phyloP scores from a whole-genome alignment of 2,329 filamentous ascomycete genomes.

The Ilyonectria sp. region DNA sequence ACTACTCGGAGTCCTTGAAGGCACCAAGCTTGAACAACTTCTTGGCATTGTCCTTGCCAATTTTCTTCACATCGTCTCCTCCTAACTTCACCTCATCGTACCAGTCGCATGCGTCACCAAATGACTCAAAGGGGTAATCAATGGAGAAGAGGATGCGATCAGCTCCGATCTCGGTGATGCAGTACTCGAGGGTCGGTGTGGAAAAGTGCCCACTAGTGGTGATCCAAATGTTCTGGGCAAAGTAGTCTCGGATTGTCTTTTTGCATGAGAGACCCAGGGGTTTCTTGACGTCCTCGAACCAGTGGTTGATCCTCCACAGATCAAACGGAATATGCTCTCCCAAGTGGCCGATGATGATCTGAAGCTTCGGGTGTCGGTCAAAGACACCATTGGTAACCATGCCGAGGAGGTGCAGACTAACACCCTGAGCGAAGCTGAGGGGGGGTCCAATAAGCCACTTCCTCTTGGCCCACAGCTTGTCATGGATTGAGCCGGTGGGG shows the following conservation, averaged over 20 bases:
- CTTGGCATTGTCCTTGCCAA: constrained; percentile 61
- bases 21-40: constrained; percentile 56
- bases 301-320: constrained; percentile 66
- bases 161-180: constrained; percentile 63
- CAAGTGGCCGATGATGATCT: constrained; percentile 64
- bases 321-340: constrained; percentile 66
- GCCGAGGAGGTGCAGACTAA: constrained; percentile 70
- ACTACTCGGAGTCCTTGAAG: constrained; percentile 51
- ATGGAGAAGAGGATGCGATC: constrained; percentile 68
- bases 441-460: constrained; percentile 74
- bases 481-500: constrained; percentile 69
- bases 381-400: constrained; percentile 67
- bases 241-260: constrained; percentile 67
- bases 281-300: constrained; percentile 71
- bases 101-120: constrained; percentile 59
- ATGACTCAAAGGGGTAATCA: constrained; percentile 68
- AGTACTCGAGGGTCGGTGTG: constrained; percentile 65
- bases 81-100: constrained; percentile 57
- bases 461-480: constrained; percentile 71
- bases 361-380: constrained; percentile 61
- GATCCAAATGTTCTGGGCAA: constrained; percentile 69
- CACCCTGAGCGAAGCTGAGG: constrained; percentile 71
- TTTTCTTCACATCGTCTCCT: constrained; percentile 55
- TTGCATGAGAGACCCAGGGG: constrained; percentile 63
- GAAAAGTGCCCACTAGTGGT: constrained; percentile 72